These are phyloP conservation scores for Saccharomyces hybrid DNA, from an alignment of 1,139 yeast genomes.

Conservation along the genomic window DNA sequence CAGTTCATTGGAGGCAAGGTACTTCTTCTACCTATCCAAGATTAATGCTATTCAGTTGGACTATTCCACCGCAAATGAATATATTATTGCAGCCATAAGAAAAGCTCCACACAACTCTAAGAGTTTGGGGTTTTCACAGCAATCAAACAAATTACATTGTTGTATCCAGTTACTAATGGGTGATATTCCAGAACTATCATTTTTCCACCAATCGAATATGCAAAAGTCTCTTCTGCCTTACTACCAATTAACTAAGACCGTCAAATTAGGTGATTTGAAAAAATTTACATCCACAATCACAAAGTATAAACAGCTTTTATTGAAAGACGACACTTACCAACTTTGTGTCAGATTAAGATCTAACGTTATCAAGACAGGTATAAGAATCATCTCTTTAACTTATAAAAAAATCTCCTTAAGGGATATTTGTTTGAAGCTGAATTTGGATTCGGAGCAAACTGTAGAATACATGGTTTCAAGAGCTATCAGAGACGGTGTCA, in stretches of 20 bases:
- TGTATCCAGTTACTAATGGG: constrained; percentile 92
- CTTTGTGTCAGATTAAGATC: constrained; percentile 87
- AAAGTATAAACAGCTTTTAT: constrained; percentile 53
- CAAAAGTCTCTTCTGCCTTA: constrained; percentile 68
- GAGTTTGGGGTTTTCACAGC: constrained; percentile 81
- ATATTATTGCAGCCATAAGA: constrained; percentile 85
- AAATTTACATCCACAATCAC: constrained; percentile 69
- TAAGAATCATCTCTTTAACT: constrained; percentile 83
- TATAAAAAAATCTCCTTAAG: constrained; percentile 85
- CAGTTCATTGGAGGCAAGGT: constrained; percentile 85
- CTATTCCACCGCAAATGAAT: constrained; percentile 85
- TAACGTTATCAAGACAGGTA: constrained; percentile 96
- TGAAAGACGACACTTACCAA: constrained; percentile 74
- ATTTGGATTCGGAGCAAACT: constrained; percentile 87
- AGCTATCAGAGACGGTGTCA: constrained; percentile 95
- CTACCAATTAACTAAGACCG: constrained; percentile 83
- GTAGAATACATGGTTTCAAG: constrained; percentile 96
- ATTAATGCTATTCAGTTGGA: constrained; percentile 89
- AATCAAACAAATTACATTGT: constrained; percentile 81
- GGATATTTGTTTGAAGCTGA: constrained; percentile 84
- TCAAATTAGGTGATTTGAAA: constrained; percentile 81
- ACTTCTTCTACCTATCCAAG: constrained; percentile 80
- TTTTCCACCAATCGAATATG: constrained; percentile 58
- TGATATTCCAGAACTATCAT: constrained; percentile 87
- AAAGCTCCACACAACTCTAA: constrained; percentile 92